phyloP scores from a whole-genome alignment of 768 basidiomycete species.

The Pulveroboletus ravenelii region DNA sequence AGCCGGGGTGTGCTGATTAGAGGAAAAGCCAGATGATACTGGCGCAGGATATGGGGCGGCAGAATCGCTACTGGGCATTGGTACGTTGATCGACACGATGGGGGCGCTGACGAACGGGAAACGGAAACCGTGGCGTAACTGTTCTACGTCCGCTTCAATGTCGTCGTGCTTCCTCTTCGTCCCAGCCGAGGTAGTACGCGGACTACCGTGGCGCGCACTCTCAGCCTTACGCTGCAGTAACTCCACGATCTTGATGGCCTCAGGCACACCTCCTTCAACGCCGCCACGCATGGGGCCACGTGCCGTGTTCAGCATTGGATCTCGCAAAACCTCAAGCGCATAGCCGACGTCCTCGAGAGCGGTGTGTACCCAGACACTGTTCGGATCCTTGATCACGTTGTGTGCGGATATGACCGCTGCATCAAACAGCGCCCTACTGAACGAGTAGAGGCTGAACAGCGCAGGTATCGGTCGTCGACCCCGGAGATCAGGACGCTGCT shows the following conservation, averaged over 20 bases:
- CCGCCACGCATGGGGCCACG: constrained; percentile 31
- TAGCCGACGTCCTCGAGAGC: constrained; percentile 44
- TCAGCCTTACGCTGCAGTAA: constrained; percentile 39
- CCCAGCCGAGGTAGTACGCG: constrained; percentile 23
- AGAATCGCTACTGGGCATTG: background rate
- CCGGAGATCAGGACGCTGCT: constrained; percentile 31
- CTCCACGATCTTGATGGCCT: constrained; percentile 39
- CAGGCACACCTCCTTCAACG: constrained; percentile 31
- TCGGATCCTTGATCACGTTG: constrained; percentile 51
- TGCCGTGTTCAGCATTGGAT: constrained; percentile 30
- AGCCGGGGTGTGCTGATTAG: constrained; percentile 1
- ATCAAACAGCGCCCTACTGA: constrained; percentile 60
- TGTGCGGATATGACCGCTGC: constrained; percentile 63
- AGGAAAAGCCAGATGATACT: background rate
- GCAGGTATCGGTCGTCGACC: constrained; percentile 37
- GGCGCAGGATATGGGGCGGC: background rate
- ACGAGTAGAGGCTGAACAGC: constrained; percentile 53
- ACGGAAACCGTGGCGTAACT: constrained; percentile 33
- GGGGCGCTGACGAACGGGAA: constrained; percentile 40
- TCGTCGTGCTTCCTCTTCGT: constrained; percentile 44
- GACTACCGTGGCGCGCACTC: constrained; percentile 18
- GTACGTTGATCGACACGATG: constrained; percentile 19
- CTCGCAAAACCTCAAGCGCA: constrained; percentile 42
- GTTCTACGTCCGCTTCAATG: constrained; percentile 32
- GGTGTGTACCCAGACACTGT: constrained; percentile 41